Conservation (phyloP, 2,329 filamentous ascomycete genomes). For the Colletotrichum melonis region DNA sequence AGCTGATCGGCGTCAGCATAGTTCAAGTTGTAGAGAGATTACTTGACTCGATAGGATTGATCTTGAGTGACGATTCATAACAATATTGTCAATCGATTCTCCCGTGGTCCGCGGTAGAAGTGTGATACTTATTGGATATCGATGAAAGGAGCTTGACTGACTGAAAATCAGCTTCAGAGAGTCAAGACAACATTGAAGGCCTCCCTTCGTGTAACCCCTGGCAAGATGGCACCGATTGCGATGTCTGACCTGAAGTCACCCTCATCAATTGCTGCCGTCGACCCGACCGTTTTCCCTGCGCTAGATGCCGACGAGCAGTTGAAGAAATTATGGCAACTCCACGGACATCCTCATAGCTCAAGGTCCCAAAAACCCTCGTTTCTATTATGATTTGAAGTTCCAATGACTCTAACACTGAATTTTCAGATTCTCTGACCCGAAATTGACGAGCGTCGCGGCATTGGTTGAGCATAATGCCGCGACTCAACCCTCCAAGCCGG, state of each 20-base stretch:
- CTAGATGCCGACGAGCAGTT: constrained; percentile 9
- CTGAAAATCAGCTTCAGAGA: background rate
- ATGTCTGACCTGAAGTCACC: constrained; percentile 1
- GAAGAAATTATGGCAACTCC: constrained; percentile 7
- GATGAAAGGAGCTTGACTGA: too few relatives aligned
- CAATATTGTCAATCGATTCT: background rate
- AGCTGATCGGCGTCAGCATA: background rate
- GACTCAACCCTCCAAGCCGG: constrained; percentile 2
- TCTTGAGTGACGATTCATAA: background rate
- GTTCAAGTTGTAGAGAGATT: background rate
- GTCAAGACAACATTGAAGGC: background rate
- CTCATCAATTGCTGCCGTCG: background rate
- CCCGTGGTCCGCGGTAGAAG: too few relatives aligned
- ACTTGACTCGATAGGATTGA: background rate
- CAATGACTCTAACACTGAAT: background rate
- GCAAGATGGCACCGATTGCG: constrained; percentile 26
- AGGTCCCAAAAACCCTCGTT: background rate
- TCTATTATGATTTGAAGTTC: background rate
- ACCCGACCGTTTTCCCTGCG: constrained; percentile 16
- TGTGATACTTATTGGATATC: too few relatives aligned
- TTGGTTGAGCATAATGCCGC: constrained; percentile 19
- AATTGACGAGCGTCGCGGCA: constrained; percentile 9
- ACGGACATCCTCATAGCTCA: constrained; percentile 22
- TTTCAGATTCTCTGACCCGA: constrained; percentile 9
- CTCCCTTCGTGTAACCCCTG: background rate